phyloP scores from a whole-genome alignment of 1,284 basidiomycete genomes.

The Puccinia triticina region DNA sequence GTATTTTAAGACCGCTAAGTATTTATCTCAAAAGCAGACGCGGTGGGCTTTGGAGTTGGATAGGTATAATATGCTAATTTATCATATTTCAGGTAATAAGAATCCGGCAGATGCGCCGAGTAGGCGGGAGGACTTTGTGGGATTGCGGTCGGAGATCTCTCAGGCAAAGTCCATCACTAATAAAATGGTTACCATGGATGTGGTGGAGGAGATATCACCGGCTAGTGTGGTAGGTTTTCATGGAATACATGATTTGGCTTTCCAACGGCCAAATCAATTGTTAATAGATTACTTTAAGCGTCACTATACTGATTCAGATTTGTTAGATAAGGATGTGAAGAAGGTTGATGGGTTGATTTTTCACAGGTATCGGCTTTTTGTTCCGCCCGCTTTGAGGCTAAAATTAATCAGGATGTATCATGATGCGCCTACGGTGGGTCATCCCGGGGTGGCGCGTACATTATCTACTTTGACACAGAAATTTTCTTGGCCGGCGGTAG shows the following conservation, averaged over 20 bases:
- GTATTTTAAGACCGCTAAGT: too few species aligned
- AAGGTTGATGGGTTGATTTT: background rate
- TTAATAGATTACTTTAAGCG: background rate
- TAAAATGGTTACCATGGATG: background rate
- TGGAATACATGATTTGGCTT: too few species aligned
- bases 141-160: background rate
- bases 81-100: background rate
- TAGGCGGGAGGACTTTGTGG: background rate
- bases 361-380: background rate
- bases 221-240: background rate
- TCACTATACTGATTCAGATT: background rate
- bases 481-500: constrained; percentile 25
- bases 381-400: background rate
- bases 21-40: background rate
- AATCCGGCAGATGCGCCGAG: constrained; percentile 23
- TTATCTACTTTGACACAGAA: too few species aligned
- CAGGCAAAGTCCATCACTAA: background rate
- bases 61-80: background rate
- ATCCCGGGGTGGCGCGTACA: constrained; percentile 3
- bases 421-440: constrained; percentile 1
- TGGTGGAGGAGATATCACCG: background rate
- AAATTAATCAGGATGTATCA: background rate
- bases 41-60: constrained; percentile 3
- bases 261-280: background rate
- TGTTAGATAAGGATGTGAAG: background rate